Base-by-base conservation (phyloP, 805 yeast species). In the Kodamaea kaohsiungensis region DNA sequence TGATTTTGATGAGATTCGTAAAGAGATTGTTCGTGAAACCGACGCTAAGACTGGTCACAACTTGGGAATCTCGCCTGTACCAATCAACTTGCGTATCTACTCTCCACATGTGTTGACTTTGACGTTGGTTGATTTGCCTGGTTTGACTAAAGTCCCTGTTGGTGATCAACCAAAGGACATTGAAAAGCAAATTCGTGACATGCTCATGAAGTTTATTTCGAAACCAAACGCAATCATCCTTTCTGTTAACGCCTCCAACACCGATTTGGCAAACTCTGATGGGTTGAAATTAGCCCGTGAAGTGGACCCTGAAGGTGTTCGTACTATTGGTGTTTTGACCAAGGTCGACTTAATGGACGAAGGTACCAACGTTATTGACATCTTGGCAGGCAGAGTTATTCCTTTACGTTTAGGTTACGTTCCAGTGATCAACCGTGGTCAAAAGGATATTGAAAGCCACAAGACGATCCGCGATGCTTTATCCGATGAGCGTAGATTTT, bases 81-180 rank as follows among this genome's bases (percentile, higher is more conserved):
- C 99, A 46, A 95, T 95, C 69, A 93, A 95, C 72, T 80, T 95
- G 68, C 86, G 97, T 69, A 88, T 95, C 56, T 92, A 82, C 72
- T 91, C 97, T 22, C 98, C 99, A 18, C 91, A 91, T 63, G 98
- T 93, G 46, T 79, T 93, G 60, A 92, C 97, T 16, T 82, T 93
- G 68, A 95, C 99, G 7, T 81, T 95, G 64, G 98, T 95, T 42
- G 99, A 95, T 75, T 81, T 95, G 65, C 99, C 99, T 8, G 99
- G 99, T 56, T 82, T 95, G 65, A 95, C 99, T 42, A 95, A 95
- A 70, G 99, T 95, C 39, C 99, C 99, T 3, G 97, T 95, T 53
- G 99, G 99, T 49, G 99, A 95, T 74, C 99, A 95, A 74, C 99
- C 99, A 53, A 88, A 89, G 64, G 99, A 95, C 71, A 95, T 95